Conservation (phyloP, 768 basidiomycete species). For the Krasilnikovozyma curviuscula region DNA sequence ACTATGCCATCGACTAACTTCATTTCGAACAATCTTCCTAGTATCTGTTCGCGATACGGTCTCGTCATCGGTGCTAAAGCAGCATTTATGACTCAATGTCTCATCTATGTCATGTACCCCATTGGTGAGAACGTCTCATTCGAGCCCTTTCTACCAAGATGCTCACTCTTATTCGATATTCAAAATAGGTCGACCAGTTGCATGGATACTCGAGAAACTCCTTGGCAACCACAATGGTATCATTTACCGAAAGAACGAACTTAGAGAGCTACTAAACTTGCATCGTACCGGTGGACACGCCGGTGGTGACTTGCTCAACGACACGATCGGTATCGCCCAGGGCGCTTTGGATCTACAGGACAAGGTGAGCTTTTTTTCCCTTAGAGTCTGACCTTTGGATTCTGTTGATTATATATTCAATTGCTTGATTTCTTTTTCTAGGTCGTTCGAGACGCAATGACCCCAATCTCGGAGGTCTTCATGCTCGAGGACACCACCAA, state of each 20-base stretch:
- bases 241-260: constrained; percentile 57
- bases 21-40: too few relatives aligned
- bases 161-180: neutral
- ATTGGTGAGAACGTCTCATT: constrained; percentile 2
- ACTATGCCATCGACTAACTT: too few relatives aligned
- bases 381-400: neutral
- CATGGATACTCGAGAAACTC: constrained; percentile 55
- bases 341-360: constrained; percentile 71
- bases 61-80: constrained; percentile 44
- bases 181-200: constrained; percentile 47
- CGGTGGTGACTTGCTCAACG: constrained; percentile 67
- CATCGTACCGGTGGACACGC: constrained; percentile 44
- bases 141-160: neutral
- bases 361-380: constrained; percentile 38
- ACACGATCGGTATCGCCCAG: constrained; percentile 77
- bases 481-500: constrained; percentile 72
- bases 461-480: constrained; percentile 38
- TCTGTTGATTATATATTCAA: too few relatives aligned
- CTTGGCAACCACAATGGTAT: constrained; percentile 76
- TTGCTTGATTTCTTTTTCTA: neutral
- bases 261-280: constrained; percentile 80
- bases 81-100: neutral
- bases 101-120: neutral
- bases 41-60: constrained; percentile 71
- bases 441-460: constrained; percentile 10